These are phyloP conservation scores for Kodamaea leandrae DNA, from an alignment of 805 yeast species.

Conservation along the genomic window DNA sequence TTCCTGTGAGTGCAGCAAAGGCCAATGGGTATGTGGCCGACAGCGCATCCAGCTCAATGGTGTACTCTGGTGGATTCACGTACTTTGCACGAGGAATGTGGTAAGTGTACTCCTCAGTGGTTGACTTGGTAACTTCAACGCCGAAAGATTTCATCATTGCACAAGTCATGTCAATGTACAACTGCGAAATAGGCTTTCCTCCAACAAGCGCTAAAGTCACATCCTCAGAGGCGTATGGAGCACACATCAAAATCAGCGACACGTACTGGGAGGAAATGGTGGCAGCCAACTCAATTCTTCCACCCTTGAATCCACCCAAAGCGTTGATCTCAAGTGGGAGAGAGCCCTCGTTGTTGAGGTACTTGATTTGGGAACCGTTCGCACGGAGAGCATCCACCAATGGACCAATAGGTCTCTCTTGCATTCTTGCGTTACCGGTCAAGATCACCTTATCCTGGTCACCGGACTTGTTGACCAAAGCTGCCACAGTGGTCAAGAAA, in stretches of 20 bases:
- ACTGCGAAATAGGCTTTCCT: constrained; percentile 94
- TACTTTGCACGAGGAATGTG: constrained; percentile 85
- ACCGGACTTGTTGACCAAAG: constrained; percentile 56
- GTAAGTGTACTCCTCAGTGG: constrained; percentile 77
- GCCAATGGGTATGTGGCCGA: constrained; percentile 98
- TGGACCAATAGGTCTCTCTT: constrained; percentile 95
- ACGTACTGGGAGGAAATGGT: constrained; percentile 97
- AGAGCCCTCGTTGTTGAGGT: constrained; percentile 74
- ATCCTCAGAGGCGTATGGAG: constrained; percentile 89
- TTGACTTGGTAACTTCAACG: constrained; percentile 64
- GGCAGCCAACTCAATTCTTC: constrained; percentile 89
- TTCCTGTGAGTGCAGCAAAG: constrained; percentile 93
- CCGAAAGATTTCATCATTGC: constrained; percentile 94
- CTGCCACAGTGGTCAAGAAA: constrained; percentile 87
- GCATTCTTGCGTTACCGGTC: constrained; percentile 97
- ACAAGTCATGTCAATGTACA: constrained; percentile 96
- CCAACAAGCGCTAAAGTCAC: constrained; percentile 88
- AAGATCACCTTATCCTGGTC: constrained; percentile 51
- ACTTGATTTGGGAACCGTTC: constrained; percentile 76
- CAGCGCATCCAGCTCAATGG: constrained; percentile 94
- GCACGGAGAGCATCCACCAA: constrained; percentile 83
- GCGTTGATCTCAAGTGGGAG: constrained; percentile 75
- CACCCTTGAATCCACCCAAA: constrained; percentile 77
- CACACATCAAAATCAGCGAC: constrained; percentile 93
- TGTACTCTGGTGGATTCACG: constrained; percentile 77